These are phyloP conservation scores for Naganishia kalamii DNA, from an alignment of 768 basidiomycete species.

Conservation along the genomic window DNA sequence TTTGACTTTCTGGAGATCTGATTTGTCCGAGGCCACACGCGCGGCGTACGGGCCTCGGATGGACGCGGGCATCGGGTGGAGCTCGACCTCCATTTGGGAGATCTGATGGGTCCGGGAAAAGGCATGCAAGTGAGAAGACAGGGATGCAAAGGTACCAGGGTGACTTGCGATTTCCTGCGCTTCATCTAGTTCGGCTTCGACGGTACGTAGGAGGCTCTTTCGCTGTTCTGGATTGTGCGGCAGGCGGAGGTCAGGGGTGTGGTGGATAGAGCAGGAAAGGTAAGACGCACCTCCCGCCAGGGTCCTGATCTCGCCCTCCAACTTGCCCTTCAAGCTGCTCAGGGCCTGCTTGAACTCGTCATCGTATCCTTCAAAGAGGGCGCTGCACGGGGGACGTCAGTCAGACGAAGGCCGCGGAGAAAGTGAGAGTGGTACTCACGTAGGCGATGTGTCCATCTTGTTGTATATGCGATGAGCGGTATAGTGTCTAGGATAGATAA, in stretches of 20 bases:
- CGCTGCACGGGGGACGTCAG: conserved; percentile 24
- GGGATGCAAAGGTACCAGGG: background rate
- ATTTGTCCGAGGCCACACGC: conserved; percentile 68
- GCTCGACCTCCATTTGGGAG: conserved; percentile 98
- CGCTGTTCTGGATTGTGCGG: conserved; percentile 59
- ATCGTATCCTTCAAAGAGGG: conserved; percentile 60
- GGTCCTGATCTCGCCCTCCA: conserved; percentile 63
- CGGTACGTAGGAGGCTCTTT: conserved; percentile 69
- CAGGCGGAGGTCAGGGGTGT: background rate
- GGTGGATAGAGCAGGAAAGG: background rate
- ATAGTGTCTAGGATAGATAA: background rate
- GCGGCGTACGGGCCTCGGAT: conserved; percentile 69
- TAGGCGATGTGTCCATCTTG: conserved; percentile 45
- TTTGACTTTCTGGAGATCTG: conserved; percentile 70
- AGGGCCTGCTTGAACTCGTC: conserved; percentile 83
- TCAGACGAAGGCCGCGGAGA: background rate
- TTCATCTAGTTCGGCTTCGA: conserved; percentile 94
- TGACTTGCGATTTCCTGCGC: conserved; percentile 85
- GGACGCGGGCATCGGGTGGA: conserved; percentile 85
- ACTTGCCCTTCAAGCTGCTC: conserved; percentile 65
- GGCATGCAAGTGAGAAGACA: background rate
- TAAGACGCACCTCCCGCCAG: conserved; percentile 60
- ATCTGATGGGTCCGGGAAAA: conserved; percentile 55
- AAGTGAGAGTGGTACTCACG: conserved; percentile 29
- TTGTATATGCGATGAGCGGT: background rate